Base-by-base conservation (phyloP, 2,329 filamentous ascomycete genomes). In the Leptoxyphium fumago region DNA sequence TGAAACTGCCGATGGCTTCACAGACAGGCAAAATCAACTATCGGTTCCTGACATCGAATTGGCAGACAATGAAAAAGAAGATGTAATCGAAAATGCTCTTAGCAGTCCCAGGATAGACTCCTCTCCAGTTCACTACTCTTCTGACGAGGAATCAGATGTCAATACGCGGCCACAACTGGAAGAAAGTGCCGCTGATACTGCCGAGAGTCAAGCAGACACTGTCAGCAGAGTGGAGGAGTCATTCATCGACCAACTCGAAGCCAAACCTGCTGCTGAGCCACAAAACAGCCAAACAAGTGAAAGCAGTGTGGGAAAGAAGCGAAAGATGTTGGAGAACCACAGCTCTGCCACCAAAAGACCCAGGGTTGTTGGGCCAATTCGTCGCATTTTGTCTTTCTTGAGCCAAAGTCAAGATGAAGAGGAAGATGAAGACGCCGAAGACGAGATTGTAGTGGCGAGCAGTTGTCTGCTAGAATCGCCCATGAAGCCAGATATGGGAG, bases 401-500 rank as follows among this genome's bases (percentile, higher is more conserved):
- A 49, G 51, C 9, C 42, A 46, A 34, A 51, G 46, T 14, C 43
- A 44, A 14, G 51, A 56, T 40, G 41, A 46, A 13, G 46, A 46
- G 13, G 54, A 61, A 4, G 54, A 60, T 1, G 60, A 64, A 6
- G 57, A 15, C 9, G 57, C 65, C 15, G 56, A 56, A 17, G 64
- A 65, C 38, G 64, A 62, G 44, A 67, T 68, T 41, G 55, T 64
- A 13, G 61, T 68, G 15, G 60, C 58, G 14, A 55, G 51, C 39
- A 55, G 52, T 34, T 49, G 52, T 39, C 32, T 46, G n/a, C 32
- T 42, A 10, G 30, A 42, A 9, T 50, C 51, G 10, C 41, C 47
- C 15, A 21, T 14, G 9, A 15, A 26, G 21, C 21, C 21, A 26
- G 7, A 26, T 26, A 26, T 26, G 21, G 21, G 7, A 7, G 4